Percentiles rank a stretch among this genome's conserved stretches.
Conservation (phyloP, 441 rosid genomes). For the Adansonia madagascariensis region DNA sequence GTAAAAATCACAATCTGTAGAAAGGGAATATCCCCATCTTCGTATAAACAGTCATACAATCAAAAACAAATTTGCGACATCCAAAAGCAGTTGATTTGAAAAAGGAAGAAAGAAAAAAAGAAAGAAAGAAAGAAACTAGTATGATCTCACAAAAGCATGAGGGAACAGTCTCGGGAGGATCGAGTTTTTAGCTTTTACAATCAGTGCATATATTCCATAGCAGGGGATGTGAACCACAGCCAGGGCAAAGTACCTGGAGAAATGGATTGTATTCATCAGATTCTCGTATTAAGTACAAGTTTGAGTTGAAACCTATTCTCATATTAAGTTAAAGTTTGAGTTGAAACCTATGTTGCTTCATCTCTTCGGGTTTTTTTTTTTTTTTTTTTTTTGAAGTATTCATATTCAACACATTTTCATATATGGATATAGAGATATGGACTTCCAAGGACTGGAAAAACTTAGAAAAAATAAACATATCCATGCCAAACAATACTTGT, state of each 20-base stretch:
- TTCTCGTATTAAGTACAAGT: background rate
- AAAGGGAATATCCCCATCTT: background rate
- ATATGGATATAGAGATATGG: too few relatives aligned
- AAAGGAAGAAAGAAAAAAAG: background rate
- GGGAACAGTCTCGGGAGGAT: slow-evolving; percentile 56
- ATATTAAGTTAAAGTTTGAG: too few relatives aligned
- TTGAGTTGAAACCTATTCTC: background rate
- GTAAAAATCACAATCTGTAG: background rate
- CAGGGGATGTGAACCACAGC: slow-evolving; percentile 75
- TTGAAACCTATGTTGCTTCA: too few relatives aligned
- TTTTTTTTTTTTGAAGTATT: too few relatives aligned
- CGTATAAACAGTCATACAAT: background rate
- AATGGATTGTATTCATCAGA: background rate
- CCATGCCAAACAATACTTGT: too few relatives aligned
- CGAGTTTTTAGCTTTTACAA: slow-evolving; percentile 54
- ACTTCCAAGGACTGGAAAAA: too few relatives aligned
- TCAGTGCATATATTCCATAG: slow-evolving; percentile 58
- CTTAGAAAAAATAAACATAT: too few relatives aligned
- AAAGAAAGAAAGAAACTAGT: slow-evolving; percentile 23
- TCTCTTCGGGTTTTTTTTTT: too few relatives aligned
- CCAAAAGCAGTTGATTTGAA: background rate
- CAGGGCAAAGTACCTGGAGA: slow-evolving; percentile 62
- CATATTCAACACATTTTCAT: too few relatives aligned
- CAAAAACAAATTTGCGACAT: background rate
- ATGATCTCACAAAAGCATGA: slow-evolving; percentile 42